Percentiles rank a stretch among this genome's conserved stretches.
Conservation (phyloP, 1,284 basidiomycete genomes). For the Bjerkandera adusta region DNA sequence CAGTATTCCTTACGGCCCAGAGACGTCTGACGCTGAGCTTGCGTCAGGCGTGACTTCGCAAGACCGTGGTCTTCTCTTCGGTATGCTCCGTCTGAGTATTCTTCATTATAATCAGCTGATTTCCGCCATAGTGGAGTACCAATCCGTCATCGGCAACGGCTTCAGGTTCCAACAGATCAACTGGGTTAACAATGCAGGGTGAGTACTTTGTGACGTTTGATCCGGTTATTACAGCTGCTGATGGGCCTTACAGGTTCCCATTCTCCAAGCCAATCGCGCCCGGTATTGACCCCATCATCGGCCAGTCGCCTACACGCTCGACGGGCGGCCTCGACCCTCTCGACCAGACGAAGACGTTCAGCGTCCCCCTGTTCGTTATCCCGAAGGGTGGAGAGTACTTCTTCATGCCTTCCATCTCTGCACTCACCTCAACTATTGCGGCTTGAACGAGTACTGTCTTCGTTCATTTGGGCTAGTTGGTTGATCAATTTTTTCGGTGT, state of each 20-base stretch:
- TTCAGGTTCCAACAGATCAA: constrained; percentile 14
- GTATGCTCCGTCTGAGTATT: neutral
- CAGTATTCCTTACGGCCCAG: constrained; percentile 40
- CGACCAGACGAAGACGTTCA: neutral
- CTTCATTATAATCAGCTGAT: neutral
- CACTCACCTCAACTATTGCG: neutral
- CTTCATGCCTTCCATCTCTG: constrained; percentile 16
- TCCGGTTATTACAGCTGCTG: too few species aligned
- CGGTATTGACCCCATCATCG: constrained; percentile 3
- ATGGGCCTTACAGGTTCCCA: neutral
- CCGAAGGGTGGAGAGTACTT: constrained; percentile 19
- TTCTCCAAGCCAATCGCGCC: neutral
- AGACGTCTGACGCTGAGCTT: constrained; percentile 3
- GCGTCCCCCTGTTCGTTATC: constrained; percentile 13
- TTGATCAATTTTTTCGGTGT: too few species aligned
- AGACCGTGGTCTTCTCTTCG: constrained; percentile 9
- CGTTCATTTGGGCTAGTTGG: too few species aligned
- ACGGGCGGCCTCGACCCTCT: neutral
- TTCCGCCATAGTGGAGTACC: constrained; percentile 4
- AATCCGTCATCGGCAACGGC: constrained; percentile 11
- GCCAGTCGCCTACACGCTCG: neutral
- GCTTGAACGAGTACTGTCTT: neutral
- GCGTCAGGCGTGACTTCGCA: constrained; percentile 3
- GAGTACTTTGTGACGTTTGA: too few species aligned
- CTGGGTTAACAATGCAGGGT: constrained; percentile 14